These are phyloP conservation scores for Wickerhamiella lipophila DNA, from an alignment of 805 yeast species.

Conservation along the genomic window DNA sequence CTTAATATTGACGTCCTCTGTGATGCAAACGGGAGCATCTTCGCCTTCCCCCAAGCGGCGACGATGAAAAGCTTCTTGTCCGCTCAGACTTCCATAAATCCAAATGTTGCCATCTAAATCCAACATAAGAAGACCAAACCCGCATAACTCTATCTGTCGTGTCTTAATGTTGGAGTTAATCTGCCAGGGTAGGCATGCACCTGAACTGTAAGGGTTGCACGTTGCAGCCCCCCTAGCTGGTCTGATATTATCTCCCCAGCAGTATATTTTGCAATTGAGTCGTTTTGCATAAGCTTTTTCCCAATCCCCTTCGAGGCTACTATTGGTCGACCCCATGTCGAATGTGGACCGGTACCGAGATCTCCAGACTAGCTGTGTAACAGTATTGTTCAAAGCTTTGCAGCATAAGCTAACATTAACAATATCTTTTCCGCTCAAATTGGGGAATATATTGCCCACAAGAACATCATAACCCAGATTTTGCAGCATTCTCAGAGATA, in stretches of 20 bases:
- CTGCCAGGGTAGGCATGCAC: neutral
- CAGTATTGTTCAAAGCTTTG: conserved; percentile 29
- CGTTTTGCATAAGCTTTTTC: conserved; percentile 36
- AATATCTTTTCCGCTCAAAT: conserved; percentile 29
- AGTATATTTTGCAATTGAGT: conserved; percentile 31
- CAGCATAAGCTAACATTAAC: conserved; percentile 32
- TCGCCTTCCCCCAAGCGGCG: too few species aligned
- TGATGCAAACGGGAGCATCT: too few species aligned
- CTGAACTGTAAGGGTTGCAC: neutral
- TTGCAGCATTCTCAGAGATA: conserved; percentile 12
- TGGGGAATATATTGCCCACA: conserved; percentile 19
- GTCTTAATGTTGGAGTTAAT: conserved; percentile 18
- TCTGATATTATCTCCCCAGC: conserved; percentile 39
- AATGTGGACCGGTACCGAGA: conserved; percentile 22
- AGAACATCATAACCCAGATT: conserved; percentile 14
- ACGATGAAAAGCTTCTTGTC: neutral
- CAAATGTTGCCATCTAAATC: conserved; percentile 44
- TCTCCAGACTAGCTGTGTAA: conserved; percentile 36
- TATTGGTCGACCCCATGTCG: neutral
- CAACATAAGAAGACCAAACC: conserved; percentile 49
- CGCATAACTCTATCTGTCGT: conserved; percentile 47
- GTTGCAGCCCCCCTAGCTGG: conserved; percentile 35
- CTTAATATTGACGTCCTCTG: too few species aligned
- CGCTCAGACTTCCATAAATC: conserved; percentile 29
- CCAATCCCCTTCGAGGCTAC: conserved; percentile 35